Base-by-base conservation (phyloP, 805 yeast species). In the Candida golubevii region DNA sequence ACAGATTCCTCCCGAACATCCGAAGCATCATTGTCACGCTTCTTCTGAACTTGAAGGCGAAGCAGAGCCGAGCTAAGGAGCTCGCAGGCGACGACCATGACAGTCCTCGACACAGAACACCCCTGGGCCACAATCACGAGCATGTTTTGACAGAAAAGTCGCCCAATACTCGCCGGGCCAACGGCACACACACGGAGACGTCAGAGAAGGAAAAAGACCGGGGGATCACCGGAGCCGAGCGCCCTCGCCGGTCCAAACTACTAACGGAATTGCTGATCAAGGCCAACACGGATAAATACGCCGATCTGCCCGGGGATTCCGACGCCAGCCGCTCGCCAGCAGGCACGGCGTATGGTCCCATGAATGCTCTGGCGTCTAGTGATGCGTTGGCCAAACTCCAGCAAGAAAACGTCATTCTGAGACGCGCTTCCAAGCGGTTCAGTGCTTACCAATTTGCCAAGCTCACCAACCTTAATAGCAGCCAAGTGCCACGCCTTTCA, bases 381-480 rank as follows among this genome's bases (percentile, higher is more conserved):
- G 88, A 84, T 54, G 88, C 96, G 0, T 69, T 90, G 27, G 72
- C 81, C 0, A 87, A 86, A 53, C 70, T 91, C 8, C 96, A 91
- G 57, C 81, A 83, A 37, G 88, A 90, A 3, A 87, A 86, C 38
- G 84, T 87, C 3, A 69, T 93, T 29, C 95, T 85, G 68, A 77
- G 99, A 53, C 77, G 97, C 49, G 99, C 98, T 0, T 90, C 97
- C 0, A 84, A 91, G 54, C 72, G 99, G 44, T 91, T 85, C 59
- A 88, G 97, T 6, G 97, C 97, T 0, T 91, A 90, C 49, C 98
- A 91, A 58, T 83, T 83, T 64, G 88, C 95, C 1, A 86, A 85
- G 56, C 71, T 86, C 9, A 71, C 87, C 0, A 79, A 75, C 48
- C 53, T 56, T 28, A 43, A 61, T n/a, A 42, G 44, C 14, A 39